Evolutionary conservation across 2,329 filamentous ascomycete genomes (phyloP), one percentile per base, ranked within the genome.

Genomic region (Coniochaeta prunicola): DNA sequence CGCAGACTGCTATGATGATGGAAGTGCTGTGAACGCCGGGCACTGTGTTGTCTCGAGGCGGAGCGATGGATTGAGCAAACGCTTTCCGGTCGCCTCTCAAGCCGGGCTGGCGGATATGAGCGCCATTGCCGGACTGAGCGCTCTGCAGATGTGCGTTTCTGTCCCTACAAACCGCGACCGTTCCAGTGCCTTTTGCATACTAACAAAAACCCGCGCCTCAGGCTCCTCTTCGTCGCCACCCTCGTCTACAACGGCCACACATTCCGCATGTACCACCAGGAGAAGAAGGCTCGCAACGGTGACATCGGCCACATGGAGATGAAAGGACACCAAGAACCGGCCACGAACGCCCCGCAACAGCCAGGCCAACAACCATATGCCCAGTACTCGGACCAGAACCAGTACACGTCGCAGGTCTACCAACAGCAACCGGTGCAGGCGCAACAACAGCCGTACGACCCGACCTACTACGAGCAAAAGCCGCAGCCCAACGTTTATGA

Each of bases 71-170:
- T 58, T 64, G 4, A 56, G 48, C 13, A 67, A 64, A 58, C 62
- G 66, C 4, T 53, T 9, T 9, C 64, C 65, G 4, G 63, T 70
- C 2, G 65, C 66, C 10, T 57, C 31, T 38, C 3, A 60, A 0
- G 48, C 26, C 1, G 70, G 64, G 0, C 64, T 68, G 1, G 66
- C 65, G 15, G 24, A 63, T n/a, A 69, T 71, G 42, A 66, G 64
- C 57, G 67, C 65, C 58, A 63, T 71, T 57, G 68, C 70, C 10
- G 70, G 69, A 3, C 56, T 71, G 33, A 70, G 68, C 26, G 69
- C 69, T 0, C 57, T 71, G 10, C 24, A 63, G 36, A 67, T 66
- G 68, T 69, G 59, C 53, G 66, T 24, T 31, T 17, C 38, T n/a
- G 24, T 12, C 48, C 48, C 26, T 5, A n/a, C 36, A 7, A 38